These are phyloP conservation scores for Claviceps cyperi DNA, from an alignment of 2,329 filamentous ascomycete species.

Conservation along the genomic window DNA sequence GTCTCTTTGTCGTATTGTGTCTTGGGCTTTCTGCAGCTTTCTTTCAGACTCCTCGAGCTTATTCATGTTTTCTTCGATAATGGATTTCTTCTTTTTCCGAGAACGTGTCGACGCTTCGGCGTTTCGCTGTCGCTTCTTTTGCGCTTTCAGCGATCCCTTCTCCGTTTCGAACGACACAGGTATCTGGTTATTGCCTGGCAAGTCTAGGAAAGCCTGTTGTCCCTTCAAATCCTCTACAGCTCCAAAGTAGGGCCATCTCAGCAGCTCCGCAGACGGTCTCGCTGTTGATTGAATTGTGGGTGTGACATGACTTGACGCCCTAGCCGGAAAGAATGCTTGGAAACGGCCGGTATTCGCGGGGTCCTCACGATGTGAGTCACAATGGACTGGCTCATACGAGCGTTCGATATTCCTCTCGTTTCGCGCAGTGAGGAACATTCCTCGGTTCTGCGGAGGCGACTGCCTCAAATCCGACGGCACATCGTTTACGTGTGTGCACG, in stretches of 20 bases:
- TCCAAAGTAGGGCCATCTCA: slow-evolving; percentile 17
- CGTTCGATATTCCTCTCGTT: no score
- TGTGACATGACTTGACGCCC: no score
- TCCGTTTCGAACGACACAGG: slow-evolving; percentile 63
- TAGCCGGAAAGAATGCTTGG: no score
- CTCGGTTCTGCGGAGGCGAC: no score
- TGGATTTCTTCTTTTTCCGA: slow-evolving; percentile 60
- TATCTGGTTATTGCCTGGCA: slow-evolving; percentile 27
- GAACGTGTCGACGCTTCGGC: slow-evolving; percentile 77
- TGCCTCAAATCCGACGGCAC: no score
- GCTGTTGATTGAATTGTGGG: no score
- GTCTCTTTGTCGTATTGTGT: no score
- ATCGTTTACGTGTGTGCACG: slow-evolving; percentile 8
- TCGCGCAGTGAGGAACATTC: no score
- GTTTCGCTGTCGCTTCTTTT: slow-evolving; percentile 75
- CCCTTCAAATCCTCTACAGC: slow-evolving; percentile 17
- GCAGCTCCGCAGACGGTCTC: slow-evolving; percentile 13
- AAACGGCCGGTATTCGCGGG: no score
- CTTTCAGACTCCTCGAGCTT: slow-evolving; percentile 56
- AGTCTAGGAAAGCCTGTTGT: slow-evolving; percentile 24
- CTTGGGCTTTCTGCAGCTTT: slow-evolving; percentile 35
- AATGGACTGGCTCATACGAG: no score
- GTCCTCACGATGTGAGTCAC: no score
- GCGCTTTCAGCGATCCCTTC: slow-evolving; percentile 66
- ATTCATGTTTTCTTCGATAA: slow-evolving; percentile 57